Evolutionary conservation across 768 basidiomycete genomes (phyloP).

Genomic region (Agaricus sinodeliciosus): DNA sequence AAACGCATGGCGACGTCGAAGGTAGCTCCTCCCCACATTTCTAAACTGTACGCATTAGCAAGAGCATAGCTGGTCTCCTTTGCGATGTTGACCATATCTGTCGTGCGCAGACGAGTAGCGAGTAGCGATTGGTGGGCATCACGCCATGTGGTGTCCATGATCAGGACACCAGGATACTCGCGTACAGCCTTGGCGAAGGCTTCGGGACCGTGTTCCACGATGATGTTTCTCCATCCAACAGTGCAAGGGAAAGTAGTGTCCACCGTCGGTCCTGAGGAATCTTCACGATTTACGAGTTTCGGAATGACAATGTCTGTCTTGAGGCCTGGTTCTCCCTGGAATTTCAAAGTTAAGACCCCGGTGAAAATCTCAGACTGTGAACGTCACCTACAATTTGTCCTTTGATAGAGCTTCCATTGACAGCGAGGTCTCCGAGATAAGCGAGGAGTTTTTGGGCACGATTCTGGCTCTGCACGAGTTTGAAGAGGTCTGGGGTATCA

Average conservation of each 20-base stretch:
- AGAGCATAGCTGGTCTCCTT: slow-evolving; percentile 95
- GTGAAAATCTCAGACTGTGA: background rate
- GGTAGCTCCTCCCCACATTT: slow-evolving; percentile 99
- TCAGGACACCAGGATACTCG: slow-evolving; percentile 89
- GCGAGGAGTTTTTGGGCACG: slow-evolving; percentile 96
- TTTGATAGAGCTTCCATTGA: slow-evolving; percentile 97
- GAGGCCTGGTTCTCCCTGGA: slow-evolving; percentile 89
- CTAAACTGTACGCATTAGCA: slow-evolving; percentile 91
- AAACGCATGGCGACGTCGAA: slow-evolving; percentile 99
- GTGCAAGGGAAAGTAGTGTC: slow-evolving; percentile 82
- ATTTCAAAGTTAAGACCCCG: background rate
- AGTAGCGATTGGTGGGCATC: slow-evolving; percentile 98
- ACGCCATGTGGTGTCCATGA: slow-evolving; percentile 99
- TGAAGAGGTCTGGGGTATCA: slow-evolving; percentile 99
- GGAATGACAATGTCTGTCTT: slow-evolving; percentile 85
- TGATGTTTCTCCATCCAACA: slow-evolving; percentile 96
- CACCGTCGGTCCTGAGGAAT: slow-evolving; percentile 65
- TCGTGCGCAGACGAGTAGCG: slow-evolving; percentile 91
- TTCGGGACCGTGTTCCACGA: slow-evolving; percentile 95
- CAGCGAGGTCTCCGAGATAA: slow-evolving; percentile 95
- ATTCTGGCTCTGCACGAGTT: slow-evolving; percentile 95
- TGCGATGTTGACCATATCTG: slow-evolving; percentile 97
- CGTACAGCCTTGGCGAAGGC: slow-evolving; percentile 98
- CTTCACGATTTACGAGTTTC: slow-evolving; percentile 67
- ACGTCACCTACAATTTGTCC: slow-evolving; percentile 59